These are phyloP conservation scores for Kluyveromyces starmeri DNA, from an alignment of 805 yeast species.

Conservation along the genomic window DNA sequence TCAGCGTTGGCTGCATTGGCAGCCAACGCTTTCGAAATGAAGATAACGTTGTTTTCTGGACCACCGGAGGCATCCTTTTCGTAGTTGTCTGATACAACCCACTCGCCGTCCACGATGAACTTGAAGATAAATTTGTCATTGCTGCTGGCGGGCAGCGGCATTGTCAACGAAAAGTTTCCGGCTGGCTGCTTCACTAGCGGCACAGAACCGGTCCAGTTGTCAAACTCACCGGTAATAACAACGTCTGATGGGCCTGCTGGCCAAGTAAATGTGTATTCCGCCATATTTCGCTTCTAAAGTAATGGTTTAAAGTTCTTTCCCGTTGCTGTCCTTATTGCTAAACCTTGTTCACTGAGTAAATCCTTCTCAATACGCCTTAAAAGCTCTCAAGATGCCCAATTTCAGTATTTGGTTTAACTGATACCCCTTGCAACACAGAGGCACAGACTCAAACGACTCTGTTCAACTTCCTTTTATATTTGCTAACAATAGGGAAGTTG, in stretches of 20 bases:
- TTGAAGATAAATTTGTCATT: conserved; percentile 36
- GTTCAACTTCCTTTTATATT: no score
- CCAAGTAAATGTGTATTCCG: conserved; percentile 29
- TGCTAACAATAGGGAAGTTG: no score
- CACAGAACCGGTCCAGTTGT: conserved; percentile 53
- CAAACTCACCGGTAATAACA: conserved; percentile 62
- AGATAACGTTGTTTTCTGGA: conserved; percentile 32
- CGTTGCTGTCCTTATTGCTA: neutral
- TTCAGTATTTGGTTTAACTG: no score
- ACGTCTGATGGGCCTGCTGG: conserved; percentile 49
- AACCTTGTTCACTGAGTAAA: neutral
- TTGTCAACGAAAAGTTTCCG: conserved; percentile 51
- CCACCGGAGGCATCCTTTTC: conserved; percentile 13
- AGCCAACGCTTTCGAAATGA: conserved; percentile 14
- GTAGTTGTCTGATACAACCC: conserved; percentile 41
- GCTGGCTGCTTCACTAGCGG: conserved; percentile 51
- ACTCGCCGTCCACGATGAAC: conserved; percentile 63
- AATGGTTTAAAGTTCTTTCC: no score
- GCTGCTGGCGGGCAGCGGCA: conserved; percentile 38
- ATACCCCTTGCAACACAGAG: no score
- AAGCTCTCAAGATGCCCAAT: no score
- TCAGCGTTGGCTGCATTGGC: conserved; percentile 7
- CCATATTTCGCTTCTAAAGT: no score
- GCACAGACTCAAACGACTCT: no score
- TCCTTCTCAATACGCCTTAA: no score